Evolutionary conservation across 805 yeast species (phyloP).

Genomic region (Lachancea nothofagi): DNA sequence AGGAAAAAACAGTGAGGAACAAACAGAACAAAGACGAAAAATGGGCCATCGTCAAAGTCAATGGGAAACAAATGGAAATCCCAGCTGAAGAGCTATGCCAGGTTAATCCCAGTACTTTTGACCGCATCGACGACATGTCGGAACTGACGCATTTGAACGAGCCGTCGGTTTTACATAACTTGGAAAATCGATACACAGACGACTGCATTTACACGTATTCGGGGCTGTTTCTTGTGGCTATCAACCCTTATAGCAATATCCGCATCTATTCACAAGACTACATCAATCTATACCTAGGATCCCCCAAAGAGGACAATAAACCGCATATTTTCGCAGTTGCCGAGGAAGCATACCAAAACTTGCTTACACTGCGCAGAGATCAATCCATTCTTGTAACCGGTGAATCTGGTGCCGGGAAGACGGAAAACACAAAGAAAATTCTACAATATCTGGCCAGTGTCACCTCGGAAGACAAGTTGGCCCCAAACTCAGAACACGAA

Average conservation of each 20-base stretch:
- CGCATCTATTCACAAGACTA: conserved; percentile 62
- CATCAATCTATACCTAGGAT: conserved; percentile 50
- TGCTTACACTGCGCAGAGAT: conserved; percentile 62
- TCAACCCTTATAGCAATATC: conserved; percentile 79
- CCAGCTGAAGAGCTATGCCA: conserved; percentile 36
- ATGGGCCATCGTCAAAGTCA: conserved; percentile 16
- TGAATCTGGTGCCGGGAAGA: conserved; percentile 98
- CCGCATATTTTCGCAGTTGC: conserved; percentile 94
- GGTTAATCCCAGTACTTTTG: conserved; percentile 84
- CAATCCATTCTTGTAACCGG: conserved; percentile 97
- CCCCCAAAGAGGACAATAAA: conserved; percentile 41
- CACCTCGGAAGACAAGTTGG: conserved; percentile 37
- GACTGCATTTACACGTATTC: conserved; percentile 89
- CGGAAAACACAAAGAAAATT: conserved; percentile 93
- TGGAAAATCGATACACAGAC: conserved; percentile 67
- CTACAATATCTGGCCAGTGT: conserved; percentile 85
- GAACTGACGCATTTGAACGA: conserved; percentile 91
- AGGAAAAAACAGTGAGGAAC: conserved; percentile 17
- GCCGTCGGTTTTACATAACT: conserved; percentile 87
- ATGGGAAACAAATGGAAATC: conserved; percentile 16
- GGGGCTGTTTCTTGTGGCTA: conserved; percentile 90
- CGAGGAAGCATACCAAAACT: conserved; percentile 75
- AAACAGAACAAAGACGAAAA: conserved; percentile 19
- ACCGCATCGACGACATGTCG: conserved; percentile 91
- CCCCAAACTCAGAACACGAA: conserved; percentile 21